A percentile compares a stretch with the other conserved stretches of the same genome.
Conservation (phyloP, 2,329 filamentous ascomycete genomes). For the Diplodia corticola region DNA sequence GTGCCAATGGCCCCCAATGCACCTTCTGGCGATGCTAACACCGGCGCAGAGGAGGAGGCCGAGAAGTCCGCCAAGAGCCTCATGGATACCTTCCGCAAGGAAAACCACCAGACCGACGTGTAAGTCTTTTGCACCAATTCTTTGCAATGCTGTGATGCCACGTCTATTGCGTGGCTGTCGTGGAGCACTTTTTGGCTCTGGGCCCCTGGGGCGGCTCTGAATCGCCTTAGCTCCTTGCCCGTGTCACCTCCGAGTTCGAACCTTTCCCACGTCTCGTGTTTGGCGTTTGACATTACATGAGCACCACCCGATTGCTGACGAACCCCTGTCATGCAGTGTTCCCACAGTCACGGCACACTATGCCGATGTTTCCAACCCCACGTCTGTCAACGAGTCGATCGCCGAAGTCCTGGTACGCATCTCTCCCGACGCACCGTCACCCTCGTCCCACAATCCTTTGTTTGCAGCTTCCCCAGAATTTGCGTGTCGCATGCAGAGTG, state of each 20-base stretch:
- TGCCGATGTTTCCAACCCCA: slow-evolving; percentile 78
- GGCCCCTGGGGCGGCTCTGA: neutral
- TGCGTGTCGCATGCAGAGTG: neutral
- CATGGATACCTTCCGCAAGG: slow-evolving; percentile 71
- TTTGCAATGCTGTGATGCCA: neutral
- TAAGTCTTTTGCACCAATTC: slow-evolving; percentile 40
- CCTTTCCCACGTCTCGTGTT: neutral
- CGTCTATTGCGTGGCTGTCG: neutral
- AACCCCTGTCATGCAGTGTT: slow-evolving; percentile 47
- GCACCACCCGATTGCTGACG: slow-evolving; percentile 1
- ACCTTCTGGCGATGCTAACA: neutral
- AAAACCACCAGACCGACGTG: slow-evolving; percentile 74
- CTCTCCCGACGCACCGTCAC: slow-evolving; percentile 11
- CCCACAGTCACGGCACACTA: slow-evolving; percentile 89
- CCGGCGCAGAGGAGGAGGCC: slow-evolving; percentile 72
- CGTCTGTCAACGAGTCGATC: slow-evolving; percentile 74
- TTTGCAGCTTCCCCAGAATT: neutral
- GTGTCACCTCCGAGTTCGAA: slow-evolving; percentile 7
- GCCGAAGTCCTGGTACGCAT: slow-evolving; percentile 59
- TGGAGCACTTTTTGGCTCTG: neutral
- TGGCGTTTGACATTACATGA: neutral
- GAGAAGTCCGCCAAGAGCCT: slow-evolving; percentile 72
- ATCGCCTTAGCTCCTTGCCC: neutral
- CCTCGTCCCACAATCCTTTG: slow-evolving; percentile 4
- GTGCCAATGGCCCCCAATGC: neutral